A percentile compares a stretch with the other conserved stretches of the same genome.
Conservation (phyloP, 345 rosid species). For the Euphorbia peplus region DNA sequence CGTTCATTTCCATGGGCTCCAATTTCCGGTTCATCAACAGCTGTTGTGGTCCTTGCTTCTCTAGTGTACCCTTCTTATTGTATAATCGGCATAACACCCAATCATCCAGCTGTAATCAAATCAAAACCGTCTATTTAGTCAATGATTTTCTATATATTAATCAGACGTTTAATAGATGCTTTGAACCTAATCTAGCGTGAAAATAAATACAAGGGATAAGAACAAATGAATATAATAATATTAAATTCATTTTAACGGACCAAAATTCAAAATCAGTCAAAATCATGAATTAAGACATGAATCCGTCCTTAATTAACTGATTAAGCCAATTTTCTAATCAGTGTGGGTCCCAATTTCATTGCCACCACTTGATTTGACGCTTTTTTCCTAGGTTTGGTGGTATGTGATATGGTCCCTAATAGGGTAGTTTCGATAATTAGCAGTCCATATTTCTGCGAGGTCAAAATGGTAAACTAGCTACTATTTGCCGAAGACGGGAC, state of each 20-base stretch:
- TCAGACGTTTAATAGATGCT: neutral
- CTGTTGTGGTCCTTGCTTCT: slow-evolving; percentile 42
- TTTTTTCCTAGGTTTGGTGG: too few relatives aligned
- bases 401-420: neutral
- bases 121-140: neutral
- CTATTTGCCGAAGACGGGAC: too few relatives aligned
- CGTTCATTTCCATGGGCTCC: slow-evolving; percentile 5
- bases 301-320: neutral
- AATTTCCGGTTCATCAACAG: neutral
- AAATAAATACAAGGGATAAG: slow-evolving; percentile 9
- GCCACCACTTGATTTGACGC: slow-evolving; percentile 1
- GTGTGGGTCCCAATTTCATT: neutral
- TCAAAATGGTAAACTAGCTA: slow-evolving; percentile 19
- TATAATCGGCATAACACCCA: slow-evolving; percentile 97
- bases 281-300: neutral
- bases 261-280: neutral
- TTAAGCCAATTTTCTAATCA: neutral
- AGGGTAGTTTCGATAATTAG: neutral
- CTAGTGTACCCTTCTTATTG: slow-evolving; percentile 79
- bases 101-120: slow-evolving; percentile 71
- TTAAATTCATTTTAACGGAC: too few relatives aligned
- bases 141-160: neutral
- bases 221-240: slow-evolving; percentile 23
- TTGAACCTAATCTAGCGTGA: neutral
- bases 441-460: neutral